Conservation (phyloP, 1,139 yeast genomes). For the Scheffersomyces titani region DNA sequence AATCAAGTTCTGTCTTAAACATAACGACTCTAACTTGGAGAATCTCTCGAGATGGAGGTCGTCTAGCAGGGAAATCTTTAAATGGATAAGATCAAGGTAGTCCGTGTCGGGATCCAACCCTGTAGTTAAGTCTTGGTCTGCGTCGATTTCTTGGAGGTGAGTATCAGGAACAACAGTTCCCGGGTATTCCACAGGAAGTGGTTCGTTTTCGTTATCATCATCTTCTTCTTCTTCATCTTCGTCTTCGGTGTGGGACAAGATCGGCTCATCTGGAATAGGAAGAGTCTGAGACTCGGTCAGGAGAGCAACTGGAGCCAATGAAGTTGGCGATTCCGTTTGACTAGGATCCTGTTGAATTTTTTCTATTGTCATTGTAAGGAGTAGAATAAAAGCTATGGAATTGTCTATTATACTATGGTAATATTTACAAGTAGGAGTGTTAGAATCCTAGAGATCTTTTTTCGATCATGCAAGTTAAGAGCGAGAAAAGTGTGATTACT, state of each 20-base stretch:
- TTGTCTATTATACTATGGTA: neutral
- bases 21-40: constrained; percentile 56
- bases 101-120: constrained; percentile 65
- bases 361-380: neutral
- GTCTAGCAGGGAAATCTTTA: constrained; percentile 69
- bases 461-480: neutral
- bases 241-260: constrained; percentile 15
- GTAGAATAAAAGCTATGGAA: neutral
- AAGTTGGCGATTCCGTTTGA: neutral
- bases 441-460: neutral
- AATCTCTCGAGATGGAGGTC: constrained; percentile 66
- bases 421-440: neutral
- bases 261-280: constrained; percentile 2
- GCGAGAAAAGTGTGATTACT: neutral
- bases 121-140: constrained; percentile 59
- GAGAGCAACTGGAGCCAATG: neutral
- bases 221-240: constrained; percentile 26
- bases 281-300: neutral
- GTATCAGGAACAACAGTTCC: constrained; percentile 60
- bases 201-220: constrained; percentile 28
- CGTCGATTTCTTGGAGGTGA: constrained; percentile 45
- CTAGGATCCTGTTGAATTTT: neutral
- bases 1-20: constrained; percentile 83
- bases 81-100: constrained; percentile 74
- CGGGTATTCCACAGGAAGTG: constrained; percentile 42